Conservation (phyloP, 495 filamentous ascomycete genomes). For the Glonium stellatum region DNA sequence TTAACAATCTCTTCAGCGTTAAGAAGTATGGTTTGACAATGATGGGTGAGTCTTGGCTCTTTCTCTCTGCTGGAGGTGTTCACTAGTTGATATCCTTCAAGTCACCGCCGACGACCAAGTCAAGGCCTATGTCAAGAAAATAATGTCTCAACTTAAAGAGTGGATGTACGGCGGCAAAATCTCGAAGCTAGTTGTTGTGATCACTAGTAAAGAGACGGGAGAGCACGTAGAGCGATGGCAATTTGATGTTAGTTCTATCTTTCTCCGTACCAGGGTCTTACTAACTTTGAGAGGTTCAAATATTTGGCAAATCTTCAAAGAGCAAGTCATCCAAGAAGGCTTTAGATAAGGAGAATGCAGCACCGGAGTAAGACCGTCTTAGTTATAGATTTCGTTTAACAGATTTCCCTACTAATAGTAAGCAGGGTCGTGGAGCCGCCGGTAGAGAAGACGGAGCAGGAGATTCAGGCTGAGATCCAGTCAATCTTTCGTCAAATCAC, state of each 20-base stretch:
- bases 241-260: constrained; percentile 66
- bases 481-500: constrained; percentile 96
- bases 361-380: constrained; percentile 44
- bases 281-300: constrained; percentile 50
- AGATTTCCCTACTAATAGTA: background rate
- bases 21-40: constrained; percentile 99
- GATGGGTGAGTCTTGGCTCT: constrained; percentile 53
- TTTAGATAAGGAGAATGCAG: constrained; percentile 57
- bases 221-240: constrained; percentile 97
- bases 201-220: constrained; percentile 92
- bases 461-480: constrained; percentile 93
- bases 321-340: constrained; percentile 45
- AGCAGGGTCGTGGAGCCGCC: constrained; percentile 29
- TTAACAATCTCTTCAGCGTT: constrained; percentile 45
- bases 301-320: constrained; percentile 54
- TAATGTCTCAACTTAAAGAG: constrained; percentile 89
- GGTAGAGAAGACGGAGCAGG: constrained; percentile 76
- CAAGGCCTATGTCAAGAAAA: constrained; percentile 97
- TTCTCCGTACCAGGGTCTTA: constrained; percentile 1
- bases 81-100: constrained; percentile 17
- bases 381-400: background rate
- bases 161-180: constrained; percentile 98
- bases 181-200: constrained; percentile 89
- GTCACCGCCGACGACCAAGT: constrained; percentile 96
- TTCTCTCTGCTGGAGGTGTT: background rate